Evolutionary conservation across 345 rosid species (phyloP), one percentile per base, ranked within the genome.

Genomic region (Eucalyptus sp.): DNA sequence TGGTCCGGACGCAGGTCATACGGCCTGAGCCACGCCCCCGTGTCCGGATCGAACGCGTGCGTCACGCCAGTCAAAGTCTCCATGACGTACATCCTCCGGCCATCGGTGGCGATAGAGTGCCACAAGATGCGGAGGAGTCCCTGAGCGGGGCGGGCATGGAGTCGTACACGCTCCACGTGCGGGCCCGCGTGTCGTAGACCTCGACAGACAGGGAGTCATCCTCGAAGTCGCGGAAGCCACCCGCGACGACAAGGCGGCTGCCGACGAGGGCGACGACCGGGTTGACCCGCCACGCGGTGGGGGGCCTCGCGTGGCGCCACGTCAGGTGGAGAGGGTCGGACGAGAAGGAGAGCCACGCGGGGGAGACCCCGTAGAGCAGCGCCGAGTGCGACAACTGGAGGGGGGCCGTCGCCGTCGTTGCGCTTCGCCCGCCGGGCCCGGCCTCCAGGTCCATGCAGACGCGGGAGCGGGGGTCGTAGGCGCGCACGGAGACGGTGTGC

Each of bases 141-240:
- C 50, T 92, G 68, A 96, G 92, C 17, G 20, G 43, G 6, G 86
- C 88, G 1, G 98, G 99, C 96, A 97, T 93, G 88, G 94, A 92
- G 31, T 92, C 91, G 87, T 95, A 94, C 49, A 49, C 48, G 81
- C 91, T 92, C 99, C 99, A 97, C 54, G 10, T 24, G 71, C 91
- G 80, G 20, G 93, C 76, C 41, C 88, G 91, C 24, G 91, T 13
- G 91, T 95, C 92, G 14, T 91, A 92, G 86, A 93, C 49, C 89
- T 96, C 99, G 1, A 96, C 96, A 8, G 96, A 93, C 13, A 96
- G 91, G 7, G 93, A 94, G 52, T 95, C 95, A 9, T 96, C 96
- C 90, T 94, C 96, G 92, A 96, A 96, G 27, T 95, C 37, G 88
- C 93, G 1, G 37, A 33, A 33, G 37, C 98, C 99, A 8, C 97